These are phyloP conservation scores for Boletus albobrunnescens DNA, from an alignment of 1,284 basidiomycete genomes.

Conservation along the genomic window DNA sequence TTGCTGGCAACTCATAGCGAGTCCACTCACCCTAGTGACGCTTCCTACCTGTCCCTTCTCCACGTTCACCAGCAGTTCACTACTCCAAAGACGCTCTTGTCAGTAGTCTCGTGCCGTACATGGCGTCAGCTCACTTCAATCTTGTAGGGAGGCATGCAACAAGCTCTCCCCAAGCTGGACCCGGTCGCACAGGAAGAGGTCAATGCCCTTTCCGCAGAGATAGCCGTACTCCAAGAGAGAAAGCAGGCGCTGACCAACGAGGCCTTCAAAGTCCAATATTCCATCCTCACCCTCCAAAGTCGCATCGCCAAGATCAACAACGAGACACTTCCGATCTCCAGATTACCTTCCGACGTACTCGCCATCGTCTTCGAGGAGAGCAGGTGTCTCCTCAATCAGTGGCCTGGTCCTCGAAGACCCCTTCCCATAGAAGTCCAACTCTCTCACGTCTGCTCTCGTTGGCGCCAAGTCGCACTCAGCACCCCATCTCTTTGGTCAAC, in stretches of 20 bases:
- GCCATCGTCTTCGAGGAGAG: conserved; percentile 34
- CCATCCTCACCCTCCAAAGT: conserved; percentile 31
- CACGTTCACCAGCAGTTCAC: too few relatives aligned
- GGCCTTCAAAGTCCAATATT: conserved; percentile 26
- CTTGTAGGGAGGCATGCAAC: conserved; percentile 23
- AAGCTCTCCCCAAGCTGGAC: conserved; percentile 14
- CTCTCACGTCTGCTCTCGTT: conserved; percentile 30
- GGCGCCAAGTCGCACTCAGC: conserved; percentile 32
- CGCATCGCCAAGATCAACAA: conserved; percentile 33
- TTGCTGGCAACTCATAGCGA: neutral
- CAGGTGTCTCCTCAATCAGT: conserved; percentile 28
- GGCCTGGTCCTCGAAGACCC: conserved; percentile 29
- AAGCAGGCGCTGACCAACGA: conserved; percentile 25
- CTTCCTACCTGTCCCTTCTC: too few relatives aligned
- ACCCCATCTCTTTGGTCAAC: conserved; percentile 33
- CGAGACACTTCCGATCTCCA: conserved; percentile 30
- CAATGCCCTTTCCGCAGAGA: conserved; percentile 20
- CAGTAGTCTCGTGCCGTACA: conserved; percentile 18
- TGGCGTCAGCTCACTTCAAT: conserved; percentile 19
- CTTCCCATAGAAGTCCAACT: conserved; percentile 34
- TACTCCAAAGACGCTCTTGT: conserved; percentile 23
- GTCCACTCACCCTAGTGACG: neutral
- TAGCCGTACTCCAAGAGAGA: conserved; percentile 21
- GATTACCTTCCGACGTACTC: conserved; percentile 30
- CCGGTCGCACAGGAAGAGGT: conserved; percentile 28